Evolutionary conservation across 352 stramenopile genomes (phyloP).

Genomic region (Globisporangium spiculum): DNA sequence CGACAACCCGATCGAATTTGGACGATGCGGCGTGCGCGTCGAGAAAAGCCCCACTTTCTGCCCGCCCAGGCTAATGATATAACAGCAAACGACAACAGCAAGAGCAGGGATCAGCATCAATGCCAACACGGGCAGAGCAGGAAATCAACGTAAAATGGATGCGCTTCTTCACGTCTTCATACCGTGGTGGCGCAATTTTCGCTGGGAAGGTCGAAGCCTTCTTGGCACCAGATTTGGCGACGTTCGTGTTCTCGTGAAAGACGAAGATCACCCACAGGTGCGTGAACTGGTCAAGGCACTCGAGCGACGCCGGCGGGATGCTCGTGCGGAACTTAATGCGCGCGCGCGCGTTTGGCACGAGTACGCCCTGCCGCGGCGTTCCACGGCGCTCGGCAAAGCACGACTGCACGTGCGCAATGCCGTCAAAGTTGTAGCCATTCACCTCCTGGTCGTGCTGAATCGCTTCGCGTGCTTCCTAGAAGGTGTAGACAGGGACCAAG

Average conservation of each 20-base stretch:
- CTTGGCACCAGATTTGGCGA: conserved; percentile 34
- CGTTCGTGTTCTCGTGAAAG: conserved; percentile 91
- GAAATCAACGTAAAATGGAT: not conserved
- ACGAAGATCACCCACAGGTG: conserved; percentile 91
- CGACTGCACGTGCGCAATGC: conserved; percentile 70
- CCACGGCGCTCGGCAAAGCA: conserved; percentile 87
- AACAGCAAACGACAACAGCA: not conserved
- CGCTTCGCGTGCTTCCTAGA: conserved; percentile 51
- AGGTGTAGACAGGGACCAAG: not conserved
- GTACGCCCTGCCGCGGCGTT: conserved; percentile 74
- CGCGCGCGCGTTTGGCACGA: conserved; percentile 62
- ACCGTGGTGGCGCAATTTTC: conserved; percentile 76
- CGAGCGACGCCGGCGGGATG: conserved; percentile 70
- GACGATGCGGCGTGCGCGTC: conserved; percentile 95
- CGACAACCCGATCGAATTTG: conserved; percentile 93
- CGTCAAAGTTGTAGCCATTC: conserved; percentile 67
- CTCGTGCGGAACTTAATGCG: conserved; percentile 75
- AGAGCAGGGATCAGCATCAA: not conserved
- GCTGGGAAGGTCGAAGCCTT: conserved; percentile 67
- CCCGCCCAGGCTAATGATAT: conserved; percentile 44
- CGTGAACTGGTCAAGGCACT: conserved; percentile 84
- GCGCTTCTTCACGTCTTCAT: not conserved
- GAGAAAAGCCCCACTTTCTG: conserved; percentile 94
- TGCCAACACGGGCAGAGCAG: not conserved
- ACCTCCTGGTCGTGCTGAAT: conserved; percentile 62